Conservation (phyloP, 2,329 filamentous ascomycete genomes). For the Ilyonectria robusta region DNA sequence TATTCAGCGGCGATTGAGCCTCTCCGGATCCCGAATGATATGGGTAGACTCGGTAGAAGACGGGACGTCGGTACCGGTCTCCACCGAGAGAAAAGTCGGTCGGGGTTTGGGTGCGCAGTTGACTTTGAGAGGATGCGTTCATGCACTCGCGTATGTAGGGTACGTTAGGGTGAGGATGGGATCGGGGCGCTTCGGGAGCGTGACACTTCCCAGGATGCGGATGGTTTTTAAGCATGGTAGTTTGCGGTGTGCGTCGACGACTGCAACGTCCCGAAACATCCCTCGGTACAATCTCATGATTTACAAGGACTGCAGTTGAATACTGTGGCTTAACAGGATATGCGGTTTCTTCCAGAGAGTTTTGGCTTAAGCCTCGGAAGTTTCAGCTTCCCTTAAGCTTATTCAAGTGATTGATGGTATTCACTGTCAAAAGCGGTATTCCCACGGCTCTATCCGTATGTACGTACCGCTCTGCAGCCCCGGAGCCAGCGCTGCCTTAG, state of each 20-base stretch:
- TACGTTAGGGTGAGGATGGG: conserved; percentile 2
- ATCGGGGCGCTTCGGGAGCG: conserved; percentile 27
- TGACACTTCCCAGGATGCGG: conserved; percentile 35
- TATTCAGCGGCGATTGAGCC: not conserved
- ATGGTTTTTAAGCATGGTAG: not conserved
- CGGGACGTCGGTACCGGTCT: not conserved
- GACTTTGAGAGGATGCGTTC: conserved; percentile 28
- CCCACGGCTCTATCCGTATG: not conserved
- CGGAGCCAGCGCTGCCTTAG: conserved; percentile 10
- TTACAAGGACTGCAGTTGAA: no score
- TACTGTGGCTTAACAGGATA: no score
- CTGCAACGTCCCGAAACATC: no score
- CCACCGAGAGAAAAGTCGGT: conserved; percentile 3
- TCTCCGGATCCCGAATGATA: no score
- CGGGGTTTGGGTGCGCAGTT: conserved; percentile 6
- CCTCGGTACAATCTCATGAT: no score
- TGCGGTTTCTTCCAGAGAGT: no score
- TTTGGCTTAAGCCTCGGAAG: conserved; percentile 5
- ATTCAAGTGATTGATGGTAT: no score
- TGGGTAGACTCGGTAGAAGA: conserved; percentile 14
- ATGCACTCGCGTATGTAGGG: conserved; percentile 27
- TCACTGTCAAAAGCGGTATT: no score
- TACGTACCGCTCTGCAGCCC: not conserved
- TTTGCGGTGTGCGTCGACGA: no score
- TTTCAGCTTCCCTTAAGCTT: no score